Conservation (phyloP, 305 asterid genomes). For the Ilex paraguariensis region DNA sequence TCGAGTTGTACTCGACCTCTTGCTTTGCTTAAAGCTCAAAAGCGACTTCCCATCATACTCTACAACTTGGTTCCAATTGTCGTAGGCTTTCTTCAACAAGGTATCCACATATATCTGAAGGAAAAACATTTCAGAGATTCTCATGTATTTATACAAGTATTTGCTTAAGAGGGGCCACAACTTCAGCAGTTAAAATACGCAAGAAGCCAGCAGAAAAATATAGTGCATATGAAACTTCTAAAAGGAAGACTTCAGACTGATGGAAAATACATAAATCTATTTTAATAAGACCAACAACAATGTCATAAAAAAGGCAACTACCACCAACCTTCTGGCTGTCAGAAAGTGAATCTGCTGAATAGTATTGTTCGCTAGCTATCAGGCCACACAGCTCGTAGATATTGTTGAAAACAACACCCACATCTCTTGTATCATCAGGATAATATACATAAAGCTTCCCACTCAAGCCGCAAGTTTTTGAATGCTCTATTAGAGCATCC, state of each 20-base stretch:
- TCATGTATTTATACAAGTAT: not conserved
- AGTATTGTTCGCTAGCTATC: slow-evolving; percentile 49
- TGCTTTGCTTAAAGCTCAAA: slow-evolving; percentile 58
- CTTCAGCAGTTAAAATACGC: no score
- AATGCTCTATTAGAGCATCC: slow-evolving; percentile 92
- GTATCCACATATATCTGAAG: slow-evolving; percentile 76
- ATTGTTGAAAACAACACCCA: slow-evolving; percentile 84
- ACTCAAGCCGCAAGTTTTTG: slow-evolving; percentile 88
- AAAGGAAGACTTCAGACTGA: no score
- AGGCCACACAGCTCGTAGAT: slow-evolving; percentile 90
- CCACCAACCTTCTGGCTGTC: slow-evolving; percentile 56
- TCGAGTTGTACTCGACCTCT: slow-evolving; percentile 34
- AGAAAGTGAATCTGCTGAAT: slow-evolving; percentile 55
- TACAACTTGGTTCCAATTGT: slow-evolving; percentile 82
- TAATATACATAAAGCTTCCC: slow-evolving; percentile 86
- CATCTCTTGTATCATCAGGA: slow-evolving; percentile 68
- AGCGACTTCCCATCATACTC: slow-evolving; percentile 96
- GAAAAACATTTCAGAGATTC: slow-evolving; percentile 4
- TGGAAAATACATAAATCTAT: slow-evolving; percentile 5
- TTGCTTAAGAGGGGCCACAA: no score
- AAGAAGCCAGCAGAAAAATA: not conserved
- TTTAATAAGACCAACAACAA: not conserved
- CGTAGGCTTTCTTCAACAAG: slow-evolving; percentile 90
- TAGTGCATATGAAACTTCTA: slow-evolving; percentile 1
- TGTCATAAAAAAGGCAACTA: not conserved